Conservation (phyloP, 805 yeast genomes). For the Blastobotrys mokoenaii region DNA sequence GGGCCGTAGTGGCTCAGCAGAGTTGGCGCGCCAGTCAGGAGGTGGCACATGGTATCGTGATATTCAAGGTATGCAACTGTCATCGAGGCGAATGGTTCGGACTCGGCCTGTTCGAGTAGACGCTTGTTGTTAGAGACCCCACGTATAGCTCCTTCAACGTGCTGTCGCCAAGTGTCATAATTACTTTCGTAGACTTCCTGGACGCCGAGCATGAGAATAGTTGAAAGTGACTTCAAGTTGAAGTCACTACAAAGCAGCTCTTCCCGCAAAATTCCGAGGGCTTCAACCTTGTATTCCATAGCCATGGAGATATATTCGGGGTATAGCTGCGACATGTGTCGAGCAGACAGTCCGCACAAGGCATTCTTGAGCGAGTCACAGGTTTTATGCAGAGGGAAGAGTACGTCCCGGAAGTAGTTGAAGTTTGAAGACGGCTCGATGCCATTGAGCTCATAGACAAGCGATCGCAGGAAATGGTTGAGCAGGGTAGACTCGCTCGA, state of each 20-base stretch:
- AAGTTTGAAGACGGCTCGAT: conserved; percentile 4
- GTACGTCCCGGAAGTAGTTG: conserved; percentile 10
- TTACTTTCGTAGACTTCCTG: conserved; percentile 10
- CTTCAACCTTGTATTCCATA: conserved; percentile 10
- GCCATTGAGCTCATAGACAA: conserved; percentile 7
- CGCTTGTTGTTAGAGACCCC: conserved; percentile 4
- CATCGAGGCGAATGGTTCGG: too few species aligned
- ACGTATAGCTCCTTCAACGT: conserved; percentile 12
- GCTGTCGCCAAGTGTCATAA: conserved; percentile 12
- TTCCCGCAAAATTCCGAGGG: conserved; percentile 7
- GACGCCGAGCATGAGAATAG: conserved; percentile 13
- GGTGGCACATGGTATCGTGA: conserved; percentile 10
- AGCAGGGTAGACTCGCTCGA: conserved; percentile 2
- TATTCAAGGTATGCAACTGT: conserved; percentile 5
- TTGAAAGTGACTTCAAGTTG: conserved; percentile 4
- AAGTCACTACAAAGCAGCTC: background rate
- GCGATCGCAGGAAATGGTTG: conserved; percentile 7
- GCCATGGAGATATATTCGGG: conserved; percentile 6
- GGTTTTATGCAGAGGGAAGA: conserved; percentile 4
- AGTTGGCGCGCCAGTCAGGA: background rate
- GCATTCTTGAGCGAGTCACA: conserved; percentile 10
- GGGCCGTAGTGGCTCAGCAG: background rate
- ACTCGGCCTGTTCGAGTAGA: conserved; percentile 1
- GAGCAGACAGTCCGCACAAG: conserved; percentile 14
- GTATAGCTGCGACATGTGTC: conserved; percentile 5